Conservation (phyloP, 2,329 filamentous ascomycete species). For the Colletotrichum karsti region DNA sequence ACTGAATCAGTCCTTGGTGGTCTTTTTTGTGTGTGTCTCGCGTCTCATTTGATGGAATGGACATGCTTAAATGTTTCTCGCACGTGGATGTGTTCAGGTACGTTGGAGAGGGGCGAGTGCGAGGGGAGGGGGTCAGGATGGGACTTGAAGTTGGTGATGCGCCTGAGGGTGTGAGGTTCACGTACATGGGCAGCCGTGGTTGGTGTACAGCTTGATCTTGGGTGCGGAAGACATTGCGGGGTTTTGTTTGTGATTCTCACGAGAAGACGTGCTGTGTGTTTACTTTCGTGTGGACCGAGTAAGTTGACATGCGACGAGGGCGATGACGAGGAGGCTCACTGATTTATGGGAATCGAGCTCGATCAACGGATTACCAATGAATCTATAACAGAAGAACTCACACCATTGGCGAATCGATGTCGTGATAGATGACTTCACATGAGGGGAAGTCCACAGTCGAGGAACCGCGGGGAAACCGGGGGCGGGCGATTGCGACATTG, state of each 20-base stretch:
- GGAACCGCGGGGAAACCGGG: neutral
- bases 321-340: neutral
- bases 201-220: conserved; percentile 76
- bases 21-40: neutral
- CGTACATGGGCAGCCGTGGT: conserved; percentile 71
- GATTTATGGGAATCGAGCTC: neutral
- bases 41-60: neutral
- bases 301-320: no score
- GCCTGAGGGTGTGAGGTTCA: neutral
- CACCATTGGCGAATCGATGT: conserved; percentile 6
- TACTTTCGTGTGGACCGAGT: neutral
- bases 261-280: neutral
- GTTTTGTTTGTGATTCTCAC: neutral
- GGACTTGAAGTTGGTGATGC: neutral
- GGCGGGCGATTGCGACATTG: neutral
- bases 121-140: neutral
- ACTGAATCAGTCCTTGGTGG: neutral
- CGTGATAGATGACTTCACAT: conserved; percentile 9
- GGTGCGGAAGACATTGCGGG: conserved; percentile 32
- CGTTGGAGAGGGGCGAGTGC: neutral
- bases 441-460: neutral
- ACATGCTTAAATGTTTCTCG: neutral
- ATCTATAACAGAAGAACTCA: neutral
- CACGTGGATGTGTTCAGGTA: neutral
- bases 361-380: conserved; percentile 12